Base-by-base conservation (phyloP, 139 green algal species). In the Spirogloea muscicola region DNA sequence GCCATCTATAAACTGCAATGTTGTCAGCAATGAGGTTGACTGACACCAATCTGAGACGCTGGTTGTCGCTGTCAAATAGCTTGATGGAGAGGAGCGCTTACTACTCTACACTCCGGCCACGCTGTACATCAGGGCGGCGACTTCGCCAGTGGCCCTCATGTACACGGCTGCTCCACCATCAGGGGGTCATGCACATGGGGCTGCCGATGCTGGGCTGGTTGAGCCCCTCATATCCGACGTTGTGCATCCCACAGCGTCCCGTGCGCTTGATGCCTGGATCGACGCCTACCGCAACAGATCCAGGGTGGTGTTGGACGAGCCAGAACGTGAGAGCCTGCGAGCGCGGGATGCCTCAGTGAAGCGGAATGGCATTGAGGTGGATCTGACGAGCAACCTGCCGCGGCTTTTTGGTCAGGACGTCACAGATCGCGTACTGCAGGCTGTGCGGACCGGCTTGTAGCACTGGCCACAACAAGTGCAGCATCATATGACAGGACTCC, bases 361-460 rank as follows among this genome's bases (percentile, higher is more conserved):
- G 10, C 43, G 43, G 13, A 44, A 13, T 41, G 57, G 57, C 57
- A 64, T 64, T 44, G 18, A 64, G 31, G 57, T 38, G 57, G 57
- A 64, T 44, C 25, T 64, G 1, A 64, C 57, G 4, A 9, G 57
- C 31, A 64, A 64, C 31, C 57, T 64, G n/a, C 57, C 57, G 6
- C 57, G 31, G 2, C n/a, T 64, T 18, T 64, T 64, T 64, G 57
- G 57, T 27, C 57, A 64, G 29, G 25, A 41, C 29, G 31, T 64
- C 4, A 64, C 57, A 1, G 13, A 59, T 16, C 13, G 49, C 49
- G 10, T 59, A 5, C 5, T 68, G 59, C 33, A 68, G 3, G 59
- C 59, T 31, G 34, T 68, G 6, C 9, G 59, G 27, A 68, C n/a
- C n/a, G n/a, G n/a, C n/a, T n/a, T n/a, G n/a, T n/a, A n/a, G n/a